These are phyloP conservation scores for Cardamine chenopodiifolia DNA, from an alignment of 345 rosid species.

Conservation along the genomic window DNA sequence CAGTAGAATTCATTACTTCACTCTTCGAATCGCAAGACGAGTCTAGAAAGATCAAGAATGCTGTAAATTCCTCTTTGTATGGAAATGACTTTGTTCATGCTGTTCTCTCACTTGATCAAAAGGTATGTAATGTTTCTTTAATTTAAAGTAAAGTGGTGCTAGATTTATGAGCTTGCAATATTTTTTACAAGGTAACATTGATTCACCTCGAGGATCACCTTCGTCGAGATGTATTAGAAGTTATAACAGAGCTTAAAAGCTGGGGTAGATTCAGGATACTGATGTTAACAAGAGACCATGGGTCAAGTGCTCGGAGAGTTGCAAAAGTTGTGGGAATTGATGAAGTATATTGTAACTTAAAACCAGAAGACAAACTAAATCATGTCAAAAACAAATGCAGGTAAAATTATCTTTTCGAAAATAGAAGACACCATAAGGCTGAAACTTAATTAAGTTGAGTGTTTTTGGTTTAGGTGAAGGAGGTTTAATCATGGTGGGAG, in stretches of 20 bases:
- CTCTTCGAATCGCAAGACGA: constrained; percentile 65
- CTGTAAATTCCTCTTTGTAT: constrained; percentile 69
- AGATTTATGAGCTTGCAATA: no score
- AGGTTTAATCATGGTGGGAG: constrained; percentile 87
- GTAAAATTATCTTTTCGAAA: constrained; percentile 38
- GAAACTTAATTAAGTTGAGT: constrained; percentile 13
- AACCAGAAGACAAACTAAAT: constrained; percentile 92
- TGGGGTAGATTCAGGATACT: constrained; percentile 60
- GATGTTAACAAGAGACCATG: constrained; percentile 89
- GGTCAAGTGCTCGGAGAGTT: constrained; percentile 85
- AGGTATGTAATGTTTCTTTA: constrained; percentile 25
- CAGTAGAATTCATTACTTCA: constrained; percentile 88
- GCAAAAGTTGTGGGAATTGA: constrained; percentile 76
- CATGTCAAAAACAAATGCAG: constrained; percentile 72
- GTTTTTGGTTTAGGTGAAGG: constrained; percentile 65
- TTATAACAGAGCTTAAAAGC: constrained; percentile 56
- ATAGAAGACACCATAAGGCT: background rate
- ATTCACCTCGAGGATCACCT: constrained; percentile 93
- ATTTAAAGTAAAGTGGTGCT: no score
- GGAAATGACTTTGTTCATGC: constrained; percentile 88
- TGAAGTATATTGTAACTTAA: constrained; percentile 72
- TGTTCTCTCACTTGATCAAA: constrained; percentile 76
- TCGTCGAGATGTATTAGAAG: constrained; percentile 67
- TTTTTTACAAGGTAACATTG: constrained; percentile 51
- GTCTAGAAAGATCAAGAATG: constrained; percentile 66